Conservation (phyloP, 2,329 filamentous ascomycete species). For the Neonectria ditissima region DNA sequence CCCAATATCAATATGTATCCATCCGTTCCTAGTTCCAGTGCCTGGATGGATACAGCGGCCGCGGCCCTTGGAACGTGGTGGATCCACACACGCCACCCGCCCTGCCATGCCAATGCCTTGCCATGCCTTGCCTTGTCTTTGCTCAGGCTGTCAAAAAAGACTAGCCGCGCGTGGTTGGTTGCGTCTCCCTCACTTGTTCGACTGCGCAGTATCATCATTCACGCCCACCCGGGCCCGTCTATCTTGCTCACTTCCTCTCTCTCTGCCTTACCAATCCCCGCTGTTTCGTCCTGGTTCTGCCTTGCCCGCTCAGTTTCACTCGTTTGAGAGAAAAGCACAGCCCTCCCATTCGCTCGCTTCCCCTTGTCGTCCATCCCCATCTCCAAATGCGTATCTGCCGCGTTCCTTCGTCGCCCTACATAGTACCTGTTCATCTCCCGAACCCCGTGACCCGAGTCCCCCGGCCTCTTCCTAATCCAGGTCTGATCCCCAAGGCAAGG, state of each 20-base stretch:
- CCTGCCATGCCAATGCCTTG: too few species aligned
- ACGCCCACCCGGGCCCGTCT: background rate
- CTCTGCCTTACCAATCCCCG: background rate
- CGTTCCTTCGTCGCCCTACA: background rate
- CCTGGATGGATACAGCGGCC: background rate
- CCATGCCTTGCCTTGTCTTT: too few species aligned
- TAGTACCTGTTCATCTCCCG: slow-evolving; percentile 16
- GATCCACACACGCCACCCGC: slow-evolving; percentile 10
- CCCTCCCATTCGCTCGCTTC: slow-evolving; percentile 8
- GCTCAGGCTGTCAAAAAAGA: slow-evolving; percentile 2
- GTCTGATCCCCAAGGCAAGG: slow-evolving; percentile 3
- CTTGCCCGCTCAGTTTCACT: background rate
- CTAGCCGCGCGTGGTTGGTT: slow-evolving; percentile 19
- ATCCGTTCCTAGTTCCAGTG: slow-evolving; percentile 4
- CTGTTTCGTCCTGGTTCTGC: background rate
- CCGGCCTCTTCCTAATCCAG: slow-evolving; percentile 10
- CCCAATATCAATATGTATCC: slow-evolving; percentile 13
- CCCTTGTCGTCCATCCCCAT: slow-evolving; percentile 12
- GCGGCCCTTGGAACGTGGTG: slow-evolving; percentile 4
- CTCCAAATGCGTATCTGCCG: slow-evolving; percentile 21
- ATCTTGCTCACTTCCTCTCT: background rate
- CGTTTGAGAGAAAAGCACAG: background rate
- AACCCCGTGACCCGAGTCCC: slow-evolving; percentile 10
- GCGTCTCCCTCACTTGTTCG: slow-evolving; percentile 13
- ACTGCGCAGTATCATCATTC: too few species aligned